Evolutionary conservation across 768 basidiomycete genomes (phyloP).

Genomic region (Tricholoma terreum): DNA sequence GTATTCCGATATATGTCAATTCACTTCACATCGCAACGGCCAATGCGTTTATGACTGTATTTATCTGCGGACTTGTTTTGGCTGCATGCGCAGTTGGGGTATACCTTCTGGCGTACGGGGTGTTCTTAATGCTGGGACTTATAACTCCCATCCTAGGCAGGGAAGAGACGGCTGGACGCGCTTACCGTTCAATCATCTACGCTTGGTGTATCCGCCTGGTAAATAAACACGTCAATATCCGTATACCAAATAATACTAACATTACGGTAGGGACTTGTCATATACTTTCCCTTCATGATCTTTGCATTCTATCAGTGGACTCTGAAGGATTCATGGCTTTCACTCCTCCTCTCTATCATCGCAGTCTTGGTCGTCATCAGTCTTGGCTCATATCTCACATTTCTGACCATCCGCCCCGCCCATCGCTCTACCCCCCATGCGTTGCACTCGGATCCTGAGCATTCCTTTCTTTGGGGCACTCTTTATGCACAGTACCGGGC

Average conservation of each 20-base stretch:
- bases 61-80: constrained; percentile 68
- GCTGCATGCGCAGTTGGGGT: constrained; percentile 54
- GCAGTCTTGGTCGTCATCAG: constrained; percentile 51
- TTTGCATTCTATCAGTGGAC: constrained; percentile 93
- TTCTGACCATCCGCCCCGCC: constrained; percentile 48
- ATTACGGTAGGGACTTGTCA: constrained; percentile 52
- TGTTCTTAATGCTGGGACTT: constrained; percentile 33
- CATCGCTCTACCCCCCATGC: constrained; percentile 22
- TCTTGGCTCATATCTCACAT: constrained; percentile 46
- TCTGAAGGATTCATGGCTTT: constrained; percentile 82
- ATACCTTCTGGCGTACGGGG: constrained; percentile 50
- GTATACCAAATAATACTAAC: constrained; percentile 2
- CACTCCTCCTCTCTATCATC: constrained; percentile 75
- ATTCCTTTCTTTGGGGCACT: constrained; percentile 48
- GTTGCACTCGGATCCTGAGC: constrained; percentile 31
- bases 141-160: constrained; percentile 10
- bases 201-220: constrained; percentile 71
- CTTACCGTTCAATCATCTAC: constrained; percentile 45
- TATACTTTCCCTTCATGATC: constrained; percentile 65
- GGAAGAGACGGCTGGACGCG: constrained; percentile 17
- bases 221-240: constrained; percentile 24
- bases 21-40: constrained; percentile 74
- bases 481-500: constrained; percentile 66
- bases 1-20: constrained; percentile 80
- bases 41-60: constrained; percentile 90